A percentile compares a stretch with the other conserved stretches of the same genome.
Evolutionary conservation across 2,329 filamentous ascomycete species (phyloP).

Genomic region (Diplocarpon mali): DNA sequence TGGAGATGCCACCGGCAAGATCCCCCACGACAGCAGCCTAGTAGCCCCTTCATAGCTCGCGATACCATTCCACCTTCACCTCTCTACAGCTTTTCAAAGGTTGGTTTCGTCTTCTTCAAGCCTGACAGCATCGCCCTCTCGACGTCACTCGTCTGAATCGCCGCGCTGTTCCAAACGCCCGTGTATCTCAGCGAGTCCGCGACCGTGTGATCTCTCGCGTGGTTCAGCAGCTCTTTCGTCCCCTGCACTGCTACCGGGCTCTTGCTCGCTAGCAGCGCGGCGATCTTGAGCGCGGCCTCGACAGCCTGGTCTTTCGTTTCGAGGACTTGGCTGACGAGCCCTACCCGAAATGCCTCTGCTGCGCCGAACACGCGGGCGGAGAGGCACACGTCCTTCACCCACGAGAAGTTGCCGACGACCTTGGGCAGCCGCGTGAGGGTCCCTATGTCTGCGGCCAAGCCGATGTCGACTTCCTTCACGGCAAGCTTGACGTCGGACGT

Average conservation of each 20-base stretch:
- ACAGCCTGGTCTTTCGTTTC: conserved; percentile 53
- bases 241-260: conserved; percentile 80
- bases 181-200: conserved; percentile 76
- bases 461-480: conserved; percentile 77
- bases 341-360: conserved; percentile 57
- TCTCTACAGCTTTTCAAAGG: conserved; percentile 67
- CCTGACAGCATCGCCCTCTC: conserved; percentile 63
- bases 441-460: conserved; percentile 68
- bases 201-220: conserved; percentile 65
- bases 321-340: conserved; percentile 57
- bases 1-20: too few relatives aligned
- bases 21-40: too few relatives aligned
- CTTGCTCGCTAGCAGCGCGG: conserved; percentile 59
- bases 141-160: conserved; percentile 73
- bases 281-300: conserved; percentile 50
- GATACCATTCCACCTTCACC: not conserved
- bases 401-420: conserved; percentile 56
- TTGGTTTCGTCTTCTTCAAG: conserved; percentile 66
- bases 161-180: conserved; percentile 74
- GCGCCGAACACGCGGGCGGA: conserved; percentile 59
- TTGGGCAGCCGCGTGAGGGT: conserved; percentile 65
- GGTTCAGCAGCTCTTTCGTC: conserved; percentile 80
- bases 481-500: conserved; percentile 49
- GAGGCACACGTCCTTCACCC: conserved; percentile 70
- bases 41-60: too few relatives aligned